Evolutionary conservation across 2,329 filamentous ascomycete genomes (phyloP).

Genomic region (Fusarium sp.): DNA sequence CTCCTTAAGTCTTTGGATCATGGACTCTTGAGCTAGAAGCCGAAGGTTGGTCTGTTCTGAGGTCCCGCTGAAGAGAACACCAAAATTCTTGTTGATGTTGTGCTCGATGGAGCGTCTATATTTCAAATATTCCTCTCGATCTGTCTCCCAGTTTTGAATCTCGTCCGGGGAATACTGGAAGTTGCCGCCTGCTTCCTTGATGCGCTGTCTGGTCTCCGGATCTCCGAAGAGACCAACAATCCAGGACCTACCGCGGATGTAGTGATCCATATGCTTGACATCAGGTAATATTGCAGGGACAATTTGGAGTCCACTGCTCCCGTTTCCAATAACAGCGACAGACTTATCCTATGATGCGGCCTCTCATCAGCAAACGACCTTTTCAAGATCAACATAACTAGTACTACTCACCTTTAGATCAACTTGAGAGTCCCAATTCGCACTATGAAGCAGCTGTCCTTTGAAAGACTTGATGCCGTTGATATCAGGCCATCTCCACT

Average conservation of each 20-base stretch:
- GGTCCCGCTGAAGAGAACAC: background rate
- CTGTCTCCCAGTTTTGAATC: background rate
- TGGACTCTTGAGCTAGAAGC: background rate
- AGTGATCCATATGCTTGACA: constrained; percentile 20
- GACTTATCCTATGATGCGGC: background rate
- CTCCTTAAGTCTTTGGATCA: background rate
- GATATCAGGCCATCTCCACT: constrained; percentile 19
- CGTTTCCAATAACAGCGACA: constrained; percentile 5
- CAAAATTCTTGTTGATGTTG: constrained; percentile 14
- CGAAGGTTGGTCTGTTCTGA: background rate
- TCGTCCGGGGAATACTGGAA: background rate
- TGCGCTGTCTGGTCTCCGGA: background rate
- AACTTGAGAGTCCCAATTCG: background rate
- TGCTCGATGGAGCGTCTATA: constrained; percentile 8
- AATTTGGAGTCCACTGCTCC: constrained; percentile 15
- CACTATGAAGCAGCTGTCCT: constrained; percentile 1
- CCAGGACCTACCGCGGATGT: constrained; percentile 6
- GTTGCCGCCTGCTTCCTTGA: constrained; percentile 1
- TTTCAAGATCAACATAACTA: too few relatives aligned
- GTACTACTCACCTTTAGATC: background rate
- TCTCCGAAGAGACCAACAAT: constrained; percentile 9
- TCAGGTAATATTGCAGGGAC: background rate
- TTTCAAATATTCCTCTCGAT: constrained; percentile 3
- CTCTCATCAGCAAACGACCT: too few relatives aligned
- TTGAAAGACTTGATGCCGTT: background rate